Evolutionary conservation across 768 basidiomycete genomes (phyloP), one percentile per base, ranked within the genome.

Genomic region (Pulveroboletus sp.): DNA sequence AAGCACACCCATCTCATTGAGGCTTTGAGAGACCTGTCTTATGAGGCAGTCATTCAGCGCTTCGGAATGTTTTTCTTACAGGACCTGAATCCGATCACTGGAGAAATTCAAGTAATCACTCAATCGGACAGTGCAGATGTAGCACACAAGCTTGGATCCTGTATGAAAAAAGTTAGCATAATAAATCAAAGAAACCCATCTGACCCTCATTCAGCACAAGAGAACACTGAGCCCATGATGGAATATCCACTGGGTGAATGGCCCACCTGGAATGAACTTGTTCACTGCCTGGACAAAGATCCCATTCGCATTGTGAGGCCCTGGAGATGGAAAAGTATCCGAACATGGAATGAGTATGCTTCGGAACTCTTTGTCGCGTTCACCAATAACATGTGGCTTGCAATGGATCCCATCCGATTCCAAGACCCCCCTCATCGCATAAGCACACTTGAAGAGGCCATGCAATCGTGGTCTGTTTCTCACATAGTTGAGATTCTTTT

Each of bases 31-130:
- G 51, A 52, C 27, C 16, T 52, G 5, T 43, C 24, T 1, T 43
- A 42, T 14, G 21, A 52, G 20, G 51, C 46, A 0, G 25, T 52
- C 13, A 43, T 47, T 16, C 45, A 52, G 6, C 23, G 42, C 1
- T 52, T 52, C 2, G 27, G 51, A 12, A 38, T 43, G 12, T 44
- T 52, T 24, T 52, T 52, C 46, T 17, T 52, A 27, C 51, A 48
- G 14, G 51, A 52, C 29, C 11, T 52, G 38, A 23, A 52, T 44
- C 36, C 37, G 2, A n/a, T 35, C 8, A 48, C 51, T 3, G 51
- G 51, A 35, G 37, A 43, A n/a, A 31, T 48, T 35, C 27, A 6
- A 0, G 17, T 31, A 9, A 52, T 52, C 2, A 2, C 25, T 0
- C 37, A 34, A 16, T 5, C 0, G 0, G 46, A 52, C 4, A 1